Evolutionary conservation across 441 rosid genomes (phyloP).

Genomic region (Manihot esculenta): DNA sequence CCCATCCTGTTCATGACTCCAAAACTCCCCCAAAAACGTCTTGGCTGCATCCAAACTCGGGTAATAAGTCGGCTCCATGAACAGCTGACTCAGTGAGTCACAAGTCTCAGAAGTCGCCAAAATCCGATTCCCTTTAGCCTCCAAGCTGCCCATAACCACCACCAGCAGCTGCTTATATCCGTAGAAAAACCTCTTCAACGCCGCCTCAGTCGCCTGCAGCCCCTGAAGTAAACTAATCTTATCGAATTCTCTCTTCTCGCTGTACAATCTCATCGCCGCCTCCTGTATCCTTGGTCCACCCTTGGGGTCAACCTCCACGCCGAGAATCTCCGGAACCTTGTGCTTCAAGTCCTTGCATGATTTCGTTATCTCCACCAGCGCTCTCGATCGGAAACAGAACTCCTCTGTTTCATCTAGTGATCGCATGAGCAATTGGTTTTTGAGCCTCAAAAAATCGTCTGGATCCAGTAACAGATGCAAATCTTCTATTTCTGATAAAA

Average conservation of each 20-base stretch:
- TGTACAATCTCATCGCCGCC: conserved; percentile 80
- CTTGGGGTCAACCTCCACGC: conserved; percentile 80
- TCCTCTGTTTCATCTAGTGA: conserved; percentile 50
- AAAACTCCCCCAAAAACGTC: conserved; percentile 72
- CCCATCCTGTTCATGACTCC: conserved; percentile 38
- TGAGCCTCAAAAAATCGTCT: conserved; percentile 68
- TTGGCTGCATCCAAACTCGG: conserved; percentile 96
- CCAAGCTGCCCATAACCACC: conserved; percentile 81
- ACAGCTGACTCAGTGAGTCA: conserved; percentile 76
- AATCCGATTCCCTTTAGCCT: conserved; percentile 51
- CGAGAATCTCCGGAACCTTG: conserved; percentile 68
- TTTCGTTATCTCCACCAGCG: conserved; percentile 57
- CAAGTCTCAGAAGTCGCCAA: conserved; percentile 43
- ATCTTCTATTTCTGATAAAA: conserved; percentile 65
- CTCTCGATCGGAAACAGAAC: conserved; percentile 74
- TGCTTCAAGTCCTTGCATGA: conserved; percentile 63
- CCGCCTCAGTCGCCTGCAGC: conserved; percentile 74
- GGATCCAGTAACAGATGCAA: conserved; percentile 80
- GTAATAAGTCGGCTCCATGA: conserved; percentile 83
- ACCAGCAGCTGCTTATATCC: conserved; percentile 65
- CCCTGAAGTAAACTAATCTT: conserved; percentile 69
- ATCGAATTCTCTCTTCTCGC: conserved; percentile 43
- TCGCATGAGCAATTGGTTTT: conserved; percentile 51
- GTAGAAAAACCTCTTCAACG: conserved; percentile 76
- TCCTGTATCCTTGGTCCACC: conserved; percentile 94